Percentiles rank a stretch among this genome's conserved stretches.
phyloP scores from a whole-genome alignment of 768 basidiomycete species.

The Panaeolus cyanescens region DNA sequence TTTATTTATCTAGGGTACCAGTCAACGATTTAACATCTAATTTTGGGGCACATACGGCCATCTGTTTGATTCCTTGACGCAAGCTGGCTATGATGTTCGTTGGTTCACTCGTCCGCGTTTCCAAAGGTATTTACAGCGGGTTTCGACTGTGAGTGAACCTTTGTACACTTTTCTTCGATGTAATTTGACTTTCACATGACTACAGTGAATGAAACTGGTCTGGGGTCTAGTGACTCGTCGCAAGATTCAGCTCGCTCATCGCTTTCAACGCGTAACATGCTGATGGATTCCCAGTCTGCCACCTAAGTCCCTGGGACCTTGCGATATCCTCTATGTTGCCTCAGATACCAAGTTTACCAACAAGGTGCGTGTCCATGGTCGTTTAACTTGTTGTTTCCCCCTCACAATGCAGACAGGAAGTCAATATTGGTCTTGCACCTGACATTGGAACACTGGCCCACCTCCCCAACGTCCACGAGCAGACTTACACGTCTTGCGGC shows the following conservation, averaged over 20 bases:
- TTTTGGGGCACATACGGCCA: conserved; percentile 73
- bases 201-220: conserved; percentile 31
- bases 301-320: conserved; percentile 68
- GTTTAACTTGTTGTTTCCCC: background rate
- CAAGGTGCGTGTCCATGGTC: conserved; percentile 49
- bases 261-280: conserved; percentile 44
- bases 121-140: conserved; percentile 84
- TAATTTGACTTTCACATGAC: background rate
- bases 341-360: conserved; percentile 65
- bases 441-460: conserved; percentile 87
- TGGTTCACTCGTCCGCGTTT: conserved; percentile 71
- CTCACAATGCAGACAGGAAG: conserved; percentile 55
- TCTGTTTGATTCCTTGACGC: conserved; percentile 57
- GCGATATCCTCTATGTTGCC: conserved; percentile 80
- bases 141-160: conserved; percentile 59
- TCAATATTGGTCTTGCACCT: conserved; percentile 84
- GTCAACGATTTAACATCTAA: conserved; percentile 65
- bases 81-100: conserved; percentile 58
- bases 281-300: conserved; percentile 66
- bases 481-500: conserved; percentile 72
- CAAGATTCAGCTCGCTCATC: conserved; percentile 57
- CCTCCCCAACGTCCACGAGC: conserved; percentile 74
- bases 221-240: conserved; percentile 21
- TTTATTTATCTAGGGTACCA: conserved; percentile 43
- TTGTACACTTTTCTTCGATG: background rate